These are phyloP conservation scores for Euphorbia peplus DNA, from an alignment of 345 rosid genomes.

Conservation along the genomic window DNA sequence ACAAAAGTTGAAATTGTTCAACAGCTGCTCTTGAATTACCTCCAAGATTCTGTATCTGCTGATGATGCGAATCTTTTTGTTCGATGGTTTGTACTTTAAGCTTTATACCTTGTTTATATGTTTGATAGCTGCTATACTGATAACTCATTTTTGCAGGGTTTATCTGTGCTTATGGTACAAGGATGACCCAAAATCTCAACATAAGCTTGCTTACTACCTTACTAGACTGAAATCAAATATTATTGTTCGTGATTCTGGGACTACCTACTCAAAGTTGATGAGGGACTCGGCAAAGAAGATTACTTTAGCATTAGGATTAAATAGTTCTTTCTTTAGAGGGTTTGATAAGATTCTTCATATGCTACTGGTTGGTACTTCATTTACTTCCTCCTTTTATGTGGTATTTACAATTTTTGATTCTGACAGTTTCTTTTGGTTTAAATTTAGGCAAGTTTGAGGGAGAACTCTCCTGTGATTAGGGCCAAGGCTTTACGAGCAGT, in stretches of 20 bases:
- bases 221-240: constrained; percentile 81
- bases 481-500: constrained; percentile 96
- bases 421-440: constrained; percentile 14
- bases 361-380: constrained; percentile 79
- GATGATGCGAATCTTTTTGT: constrained; percentile 79
- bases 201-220: constrained; percentile 60
- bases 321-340: constrained; percentile 94
- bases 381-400: constrained; percentile 8
- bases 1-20: constrained; percentile 72
- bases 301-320: constrained; percentile 77
- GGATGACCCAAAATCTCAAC: constrained; percentile 75
- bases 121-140: constrained; percentile 25
- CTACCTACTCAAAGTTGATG: constrained; percentile 47
- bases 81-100: constrained; percentile 62
- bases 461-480: constrained; percentile 90
- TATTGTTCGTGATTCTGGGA: constrained; percentile 73
- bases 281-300: constrained; percentile 83
- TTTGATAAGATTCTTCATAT: constrained; percentile 89
- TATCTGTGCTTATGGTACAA: constrained; percentile 92
- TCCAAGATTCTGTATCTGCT: constrained; percentile 73
- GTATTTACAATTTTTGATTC: constrained; percentile 15
- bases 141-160: constrained; percentile 58
- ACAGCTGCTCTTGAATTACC: constrained; percentile 87
- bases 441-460: constrained; percentile 89
- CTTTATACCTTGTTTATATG: constrained; percentile 13